A percentile compares a stretch with the other conserved stretches of the same genome.
Evolutionary conservation across 768 basidiomycete species (phyloP).

Genomic region (Leucogyrophana mollusca): DNA sequence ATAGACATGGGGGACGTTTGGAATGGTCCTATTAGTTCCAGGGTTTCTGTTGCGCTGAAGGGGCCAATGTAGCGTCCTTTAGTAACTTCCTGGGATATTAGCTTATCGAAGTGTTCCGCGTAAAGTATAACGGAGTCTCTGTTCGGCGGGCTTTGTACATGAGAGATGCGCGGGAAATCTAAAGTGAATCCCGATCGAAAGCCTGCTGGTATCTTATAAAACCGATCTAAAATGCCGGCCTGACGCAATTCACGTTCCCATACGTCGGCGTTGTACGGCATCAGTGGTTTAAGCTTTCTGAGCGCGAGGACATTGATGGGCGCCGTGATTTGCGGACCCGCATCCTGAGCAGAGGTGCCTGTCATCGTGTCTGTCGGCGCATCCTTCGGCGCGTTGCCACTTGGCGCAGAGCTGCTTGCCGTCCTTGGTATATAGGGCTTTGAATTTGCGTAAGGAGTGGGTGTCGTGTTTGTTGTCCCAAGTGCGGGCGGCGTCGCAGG

Average conservation of each 20-base stretch:
- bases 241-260: conserved; percentile 4
- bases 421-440: conserved; percentile 16
- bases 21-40: conserved; percentile 14
- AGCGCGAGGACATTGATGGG: conserved; percentile 6
- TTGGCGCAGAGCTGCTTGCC: conserved; percentile 1
- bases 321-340: not conserved
- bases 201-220: not conserved
- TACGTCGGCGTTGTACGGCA: conserved; percentile 1
- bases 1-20: conserved; percentile 20
- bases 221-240: not conserved
- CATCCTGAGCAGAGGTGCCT: conserved; percentile 13
- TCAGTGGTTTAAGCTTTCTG: conserved; percentile 5
- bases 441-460: not conserved
- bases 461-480: not conserved
- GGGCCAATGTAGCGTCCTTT: conserved; percentile 12
- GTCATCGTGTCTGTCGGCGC: not conserved
- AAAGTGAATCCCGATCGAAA: conserved; percentile 1
- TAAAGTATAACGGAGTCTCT: conserved; percentile 3
- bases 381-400: conserved; percentile 6
- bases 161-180: conserved; percentile 5
- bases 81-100: not conserved
- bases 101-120: not conserved
- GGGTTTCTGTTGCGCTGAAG: not conserved
- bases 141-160: conserved; percentile 9
- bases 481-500: not conserved